Percentiles rank a stretch among this genome's conserved stretches.
phyloP scores from a whole-genome alignment of 495 filamentous ascomycete genomes.

The Echria macrotheca region DNA sequence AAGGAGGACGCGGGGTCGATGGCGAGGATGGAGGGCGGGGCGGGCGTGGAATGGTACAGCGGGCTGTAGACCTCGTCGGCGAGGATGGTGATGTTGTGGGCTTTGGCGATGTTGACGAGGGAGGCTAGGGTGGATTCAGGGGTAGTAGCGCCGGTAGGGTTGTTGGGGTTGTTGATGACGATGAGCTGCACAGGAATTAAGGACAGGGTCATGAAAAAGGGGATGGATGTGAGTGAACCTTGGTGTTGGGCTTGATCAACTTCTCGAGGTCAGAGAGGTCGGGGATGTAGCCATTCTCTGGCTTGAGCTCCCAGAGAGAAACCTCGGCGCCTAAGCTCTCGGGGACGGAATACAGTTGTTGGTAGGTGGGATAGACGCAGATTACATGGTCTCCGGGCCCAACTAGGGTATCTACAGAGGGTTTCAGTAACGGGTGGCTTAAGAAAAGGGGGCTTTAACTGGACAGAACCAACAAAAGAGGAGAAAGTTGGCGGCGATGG shows the following conservation, averaged over 20 bases:
- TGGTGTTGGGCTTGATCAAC: constrained; percentile 71
- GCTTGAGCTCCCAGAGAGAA: constrained; percentile 68
- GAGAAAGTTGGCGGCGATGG: constrained; percentile 79
- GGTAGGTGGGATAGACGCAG: constrained; percentile 86
- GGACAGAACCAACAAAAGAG: too few species aligned
- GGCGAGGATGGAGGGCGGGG: constrained; percentile 49
- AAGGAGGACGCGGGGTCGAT: too few species aligned
- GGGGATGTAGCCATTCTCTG: constrained; percentile 59
- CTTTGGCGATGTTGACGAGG: constrained; percentile 59
- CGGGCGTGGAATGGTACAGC: constrained; percentile 62
- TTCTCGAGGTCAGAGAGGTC: constrained; percentile 60
- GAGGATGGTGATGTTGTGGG: constrained; percentile 60
- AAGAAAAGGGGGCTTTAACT: too few species aligned
- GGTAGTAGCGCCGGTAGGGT: constrained; percentile 74
- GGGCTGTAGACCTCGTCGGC: constrained; percentile 86
- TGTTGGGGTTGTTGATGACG: constrained; percentile 75
- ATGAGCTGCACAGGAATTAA: constrained; percentile 18
- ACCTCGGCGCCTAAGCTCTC: constrained; percentile 75
- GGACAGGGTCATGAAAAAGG: background rate
- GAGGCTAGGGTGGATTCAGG: constrained; percentile 52
- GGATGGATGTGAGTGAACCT: constrained; percentile 28
- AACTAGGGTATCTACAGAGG: constrained; percentile 66
- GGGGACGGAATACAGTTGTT: constrained; percentile 78
- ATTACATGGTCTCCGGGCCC: constrained; percentile 83
- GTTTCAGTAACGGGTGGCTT: too few species aligned